Percentiles rank a stretch among this genome's conserved stretches.
Evolutionary conservation across 805 yeast species (phyloP).

Genomic region (Phaffomyces antillensis): DNA sequence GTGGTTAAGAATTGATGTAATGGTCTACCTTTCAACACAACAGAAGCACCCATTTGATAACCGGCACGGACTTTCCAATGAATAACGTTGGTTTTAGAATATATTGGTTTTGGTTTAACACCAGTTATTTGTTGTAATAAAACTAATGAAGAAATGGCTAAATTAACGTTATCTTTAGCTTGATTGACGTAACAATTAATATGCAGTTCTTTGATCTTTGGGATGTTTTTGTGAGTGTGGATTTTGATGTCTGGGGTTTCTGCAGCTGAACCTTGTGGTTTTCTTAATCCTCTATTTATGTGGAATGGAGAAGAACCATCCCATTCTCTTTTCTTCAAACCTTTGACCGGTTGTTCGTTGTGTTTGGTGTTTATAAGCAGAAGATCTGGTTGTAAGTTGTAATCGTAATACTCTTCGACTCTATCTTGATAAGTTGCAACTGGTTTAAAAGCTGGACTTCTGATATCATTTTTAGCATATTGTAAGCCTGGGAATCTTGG

Average conservation of each 20-base stretch:
- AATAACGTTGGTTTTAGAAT: slow-evolving; percentile 72
- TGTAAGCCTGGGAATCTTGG: slow-evolving; percentile 68
- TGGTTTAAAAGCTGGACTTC: slow-evolving; percentile 75
- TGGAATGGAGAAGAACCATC: slow-evolving; percentile 85
- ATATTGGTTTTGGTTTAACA: slow-evolving; percentile 65
- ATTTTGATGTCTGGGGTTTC: slow-evolving; percentile 71
- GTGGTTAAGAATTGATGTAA: slow-evolving; percentile 84
- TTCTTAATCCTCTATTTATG: slow-evolving; percentile 67
- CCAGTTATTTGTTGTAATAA: slow-evolving; percentile 95
- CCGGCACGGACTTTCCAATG: slow-evolving; percentile 85
- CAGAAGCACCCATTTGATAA: slow-evolving; percentile 86
- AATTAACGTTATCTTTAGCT: slow-evolving; percentile 62
- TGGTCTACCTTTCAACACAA: slow-evolving; percentile 66
- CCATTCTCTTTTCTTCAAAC: slow-evolving; percentile 77
- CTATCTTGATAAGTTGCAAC: slow-evolving; percentile 72
- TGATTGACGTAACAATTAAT: slow-evolving; percentile 72
- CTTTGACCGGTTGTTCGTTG: slow-evolving; percentile 40
- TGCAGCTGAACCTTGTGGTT: slow-evolving; percentile 68
- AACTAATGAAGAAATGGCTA: slow-evolving; percentile 67
- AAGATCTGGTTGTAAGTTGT: slow-evolving; percentile 70
- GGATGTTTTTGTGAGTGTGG: slow-evolving; percentile 62
- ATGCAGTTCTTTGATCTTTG: slow-evolving; percentile 58
- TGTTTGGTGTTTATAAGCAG: slow-evolving; percentile 73
- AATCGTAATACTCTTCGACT: slow-evolving; percentile 64
- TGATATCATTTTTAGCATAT: slow-evolving; percentile 62